These are phyloP conservation scores for Colletotrichum australisinense DNA, from an alignment of 2,329 filamentous ascomycete species.

Conservation along the genomic window DNA sequence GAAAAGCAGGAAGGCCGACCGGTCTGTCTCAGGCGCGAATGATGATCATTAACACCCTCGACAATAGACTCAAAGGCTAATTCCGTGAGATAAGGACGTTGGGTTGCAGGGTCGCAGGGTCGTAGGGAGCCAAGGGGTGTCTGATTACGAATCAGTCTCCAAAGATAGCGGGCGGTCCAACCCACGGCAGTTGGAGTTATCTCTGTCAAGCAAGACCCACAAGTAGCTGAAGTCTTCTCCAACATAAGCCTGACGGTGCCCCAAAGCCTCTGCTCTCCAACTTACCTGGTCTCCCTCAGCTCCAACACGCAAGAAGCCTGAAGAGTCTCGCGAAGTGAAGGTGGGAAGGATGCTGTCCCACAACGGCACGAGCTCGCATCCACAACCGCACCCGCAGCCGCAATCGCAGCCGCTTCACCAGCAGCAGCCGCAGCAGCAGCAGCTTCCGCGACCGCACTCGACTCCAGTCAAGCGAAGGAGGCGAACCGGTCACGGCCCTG, in stretches of 20 bases:
- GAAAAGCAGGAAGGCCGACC: neutral
- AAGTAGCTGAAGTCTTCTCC: constrained; percentile 20
- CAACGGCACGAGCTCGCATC: constrained; percentile 12
- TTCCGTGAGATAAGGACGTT: neutral
- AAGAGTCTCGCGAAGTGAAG: neutral
- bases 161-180: constrained; percentile 14
- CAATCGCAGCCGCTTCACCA: constrained; percentile 24
- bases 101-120: neutral
- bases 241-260: constrained; percentile 32
- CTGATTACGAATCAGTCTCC: constrained; percentile 29
- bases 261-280: constrained; percentile 31
- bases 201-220: constrained; percentile 11
- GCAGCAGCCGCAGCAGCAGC: constrained; percentile 8
- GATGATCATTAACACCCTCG: neutral
- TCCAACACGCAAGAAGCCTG: constrained; percentile 8
- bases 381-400: constrained; percentile 11
- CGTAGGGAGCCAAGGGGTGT: constrained; percentile 3
- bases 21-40: neutral
- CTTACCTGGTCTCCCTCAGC: constrained; percentile 16
- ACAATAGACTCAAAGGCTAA: neutral
- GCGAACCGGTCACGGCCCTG: constrained; percentile 34
- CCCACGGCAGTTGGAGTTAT: constrained; percentile 20
- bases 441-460: constrained; percentile 29
- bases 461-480: constrained; percentile 38
- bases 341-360: constrained; percentile 29